Conservation (phyloP, 2,329 filamentous ascomycete species). For the Colletotrichum falcatum region DNA sequence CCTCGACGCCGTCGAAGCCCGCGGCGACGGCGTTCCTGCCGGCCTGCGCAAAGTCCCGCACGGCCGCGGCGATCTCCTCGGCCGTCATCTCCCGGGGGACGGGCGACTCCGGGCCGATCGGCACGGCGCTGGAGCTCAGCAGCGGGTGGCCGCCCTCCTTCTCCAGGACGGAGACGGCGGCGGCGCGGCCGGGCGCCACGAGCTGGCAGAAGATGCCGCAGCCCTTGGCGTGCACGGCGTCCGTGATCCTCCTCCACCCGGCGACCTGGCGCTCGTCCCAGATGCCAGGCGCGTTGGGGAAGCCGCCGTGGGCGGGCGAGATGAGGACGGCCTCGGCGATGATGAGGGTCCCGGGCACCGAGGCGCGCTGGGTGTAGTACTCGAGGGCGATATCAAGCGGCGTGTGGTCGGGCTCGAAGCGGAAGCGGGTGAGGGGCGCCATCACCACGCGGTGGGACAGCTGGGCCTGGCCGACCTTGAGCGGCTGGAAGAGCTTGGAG, state of each 20-base stretch:
- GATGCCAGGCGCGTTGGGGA: conserved; percentile 65
- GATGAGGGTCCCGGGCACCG: conserved; percentile 56
- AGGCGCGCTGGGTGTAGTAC: conserved; percentile 60
- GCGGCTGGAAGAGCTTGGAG: conserved; percentile 41
- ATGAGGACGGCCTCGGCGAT: conserved; percentile 60
- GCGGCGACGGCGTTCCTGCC: conserved; percentile 67
- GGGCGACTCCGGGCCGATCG: conserved; percentile 58
- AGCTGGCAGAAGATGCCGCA: conserved; percentile 72
- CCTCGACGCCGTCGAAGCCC: conserved; percentile 79
- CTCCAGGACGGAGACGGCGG: conserved; percentile 47
- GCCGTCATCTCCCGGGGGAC: conserved; percentile 73
- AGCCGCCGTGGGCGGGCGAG: conserved; percentile 50
- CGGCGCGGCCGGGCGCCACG: conserved; percentile 70
- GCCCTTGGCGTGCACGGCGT: conserved; percentile 72
- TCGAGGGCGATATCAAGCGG: conserved; percentile 47
- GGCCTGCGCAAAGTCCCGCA: conserved; percentile 66
- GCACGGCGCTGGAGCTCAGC: conserved; percentile 46
- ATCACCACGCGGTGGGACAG: conserved; percentile 45
- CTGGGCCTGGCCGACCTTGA: conserved; percentile 42
- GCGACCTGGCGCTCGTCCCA: conserved; percentile 66
- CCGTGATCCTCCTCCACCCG: conserved; percentile 70
- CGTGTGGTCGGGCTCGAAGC: conserved; percentile 41
- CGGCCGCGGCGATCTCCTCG: conserved; percentile 72
- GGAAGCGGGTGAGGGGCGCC: conserved; percentile 44
- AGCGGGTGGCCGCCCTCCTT: conserved; percentile 47